Percentiles rank a stretch among this genome's conserved stretches.
Conservation (phyloP, 495 filamentous ascomycete species). For the Neurospora intermedia region DNA sequence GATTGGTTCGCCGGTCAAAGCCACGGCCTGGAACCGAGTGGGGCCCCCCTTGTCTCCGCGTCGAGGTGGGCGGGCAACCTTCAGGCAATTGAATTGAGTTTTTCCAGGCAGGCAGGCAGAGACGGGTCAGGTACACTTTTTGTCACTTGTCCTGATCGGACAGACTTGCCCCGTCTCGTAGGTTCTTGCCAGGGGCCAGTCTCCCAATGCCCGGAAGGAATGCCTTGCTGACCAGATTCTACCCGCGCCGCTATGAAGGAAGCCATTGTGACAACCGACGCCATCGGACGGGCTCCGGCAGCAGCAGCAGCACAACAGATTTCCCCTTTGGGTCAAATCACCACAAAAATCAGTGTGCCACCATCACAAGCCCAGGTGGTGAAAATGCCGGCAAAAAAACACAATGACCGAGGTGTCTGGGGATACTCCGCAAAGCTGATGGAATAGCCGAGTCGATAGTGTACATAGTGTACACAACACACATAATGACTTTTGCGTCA, state of each 20-base stretch:
- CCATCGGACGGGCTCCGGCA: background rate
- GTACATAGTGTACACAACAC: background rate
- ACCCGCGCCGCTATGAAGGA: background rate
- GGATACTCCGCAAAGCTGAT: background rate
- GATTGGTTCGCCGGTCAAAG: slow-evolving; percentile 13
- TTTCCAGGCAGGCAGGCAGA: background rate
- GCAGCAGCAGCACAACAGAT: background rate
- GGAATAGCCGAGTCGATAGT: background rate
- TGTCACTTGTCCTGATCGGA: background rate
- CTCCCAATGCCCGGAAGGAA: background rate
- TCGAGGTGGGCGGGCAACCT: background rate
- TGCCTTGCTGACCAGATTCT: background rate
- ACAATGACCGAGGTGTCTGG: background rate
- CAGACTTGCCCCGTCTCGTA: background rate
- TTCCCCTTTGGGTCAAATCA: background rate
- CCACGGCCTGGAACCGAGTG: background rate
- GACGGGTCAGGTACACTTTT: background rate
- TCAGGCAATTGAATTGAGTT: background rate
- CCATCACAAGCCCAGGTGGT: background rate
- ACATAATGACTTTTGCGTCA: background rate
- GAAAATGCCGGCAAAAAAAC: background rate
- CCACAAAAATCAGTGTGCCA: background rate
- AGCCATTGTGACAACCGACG: background rate
- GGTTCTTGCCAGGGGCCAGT: too few relatives aligned
- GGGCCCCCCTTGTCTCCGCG: background rate